Base-by-base conservation (phyloP, 2,329 filamentous ascomycete species). In the Fusarium sp. region DNA sequence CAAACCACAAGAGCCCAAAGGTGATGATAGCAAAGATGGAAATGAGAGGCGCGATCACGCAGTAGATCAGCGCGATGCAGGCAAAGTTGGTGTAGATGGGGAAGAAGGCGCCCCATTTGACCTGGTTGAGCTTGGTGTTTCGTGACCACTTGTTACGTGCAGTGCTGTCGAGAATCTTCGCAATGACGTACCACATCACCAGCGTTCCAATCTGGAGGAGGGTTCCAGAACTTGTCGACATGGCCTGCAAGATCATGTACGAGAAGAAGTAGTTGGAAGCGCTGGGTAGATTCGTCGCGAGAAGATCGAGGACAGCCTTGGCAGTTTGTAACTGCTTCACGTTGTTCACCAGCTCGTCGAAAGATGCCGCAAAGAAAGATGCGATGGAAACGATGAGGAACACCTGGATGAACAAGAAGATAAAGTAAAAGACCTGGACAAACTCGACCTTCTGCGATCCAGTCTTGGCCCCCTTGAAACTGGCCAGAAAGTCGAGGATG, bases 241-340 rank as follows among this genome's bases (percentile, higher is more conserved):
- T 88, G 1, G 95, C 95, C 79, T 98, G 97, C 11, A 99, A 91
- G 80, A 98, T 93, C 92, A 99, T 95, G 88, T 99, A 99, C 1
- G 95, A 96, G 87, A 98, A 98, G 86, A 98, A 99, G 83, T 98
- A 99, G 81, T 98, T 98, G 77, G 95, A 93, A 0, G 95, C 93
- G 76, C 91, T 93, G 2, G 97, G 97, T 6, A 99, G 85, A 70
- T 95, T 97, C 13, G 87, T 82, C 0, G 96, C 96, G 32, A 99
- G 85, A 0, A 93, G 87, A 20, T 90, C 82, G 0, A 97, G 90
- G 67, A 97, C 90, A 41, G 88, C 88, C n/a, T 86, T 84, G 9
- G 94, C 91, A 54, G 94, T 88, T 4, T 79, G 52, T 5, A 88
- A 69, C 25, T 81, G 43, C 11, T 83, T 79, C 9, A 88, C 75